A percentile compares a stretch with the other conserved stretches of the same genome.
phyloP scores from a whole-genome alignment of 768 basidiomycete species.

The Leucosporidium creatinivorum region DNA sequence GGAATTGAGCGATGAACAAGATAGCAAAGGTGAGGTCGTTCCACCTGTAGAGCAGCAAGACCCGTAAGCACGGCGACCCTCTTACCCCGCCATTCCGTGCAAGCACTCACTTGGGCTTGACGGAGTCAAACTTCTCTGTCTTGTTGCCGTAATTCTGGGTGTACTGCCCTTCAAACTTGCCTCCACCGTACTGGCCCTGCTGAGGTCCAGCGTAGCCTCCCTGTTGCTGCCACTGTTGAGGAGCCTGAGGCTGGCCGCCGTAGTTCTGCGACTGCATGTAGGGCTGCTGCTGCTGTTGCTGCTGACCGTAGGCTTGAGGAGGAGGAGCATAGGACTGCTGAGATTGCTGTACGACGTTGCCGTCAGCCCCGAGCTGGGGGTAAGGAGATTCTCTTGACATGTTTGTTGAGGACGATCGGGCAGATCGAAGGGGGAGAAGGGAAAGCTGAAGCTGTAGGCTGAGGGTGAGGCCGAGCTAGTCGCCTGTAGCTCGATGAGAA shows the following conservation, averaged over 20 bases:
- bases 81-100: neutral
- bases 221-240: neutral
- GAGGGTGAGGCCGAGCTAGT: too few relatives aligned
- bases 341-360: neutral
- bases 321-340: neutral
- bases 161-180: slow-evolving; percentile 1
- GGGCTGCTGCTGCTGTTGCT: neutral
- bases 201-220: too few relatives aligned
- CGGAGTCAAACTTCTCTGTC: slow-evolving; percentile 23
- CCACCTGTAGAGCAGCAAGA: slow-evolving; percentile 23
- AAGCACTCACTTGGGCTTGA: slow-evolving; percentile 28
- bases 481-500: neutral
- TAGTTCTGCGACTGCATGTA: neutral
- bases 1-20: slow-evolving; percentile 38
- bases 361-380: slow-evolving; percentile 1
- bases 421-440: neutral
- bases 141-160: slow-evolving; percentile 10
- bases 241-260: slow-evolving; percentile 4
- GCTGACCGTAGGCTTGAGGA: neutral
- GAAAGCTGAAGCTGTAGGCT: neutral
- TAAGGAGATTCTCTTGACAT: slow-evolving; percentile 8
- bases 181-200: neutral
- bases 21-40: slow-evolving; percentile 34
- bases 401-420: neutral
- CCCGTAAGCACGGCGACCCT: neutral